phyloP scores from a whole-genome alignment of 2,329 filamentous ascomycete species.

The Trichophyton benhamiae region DNA sequence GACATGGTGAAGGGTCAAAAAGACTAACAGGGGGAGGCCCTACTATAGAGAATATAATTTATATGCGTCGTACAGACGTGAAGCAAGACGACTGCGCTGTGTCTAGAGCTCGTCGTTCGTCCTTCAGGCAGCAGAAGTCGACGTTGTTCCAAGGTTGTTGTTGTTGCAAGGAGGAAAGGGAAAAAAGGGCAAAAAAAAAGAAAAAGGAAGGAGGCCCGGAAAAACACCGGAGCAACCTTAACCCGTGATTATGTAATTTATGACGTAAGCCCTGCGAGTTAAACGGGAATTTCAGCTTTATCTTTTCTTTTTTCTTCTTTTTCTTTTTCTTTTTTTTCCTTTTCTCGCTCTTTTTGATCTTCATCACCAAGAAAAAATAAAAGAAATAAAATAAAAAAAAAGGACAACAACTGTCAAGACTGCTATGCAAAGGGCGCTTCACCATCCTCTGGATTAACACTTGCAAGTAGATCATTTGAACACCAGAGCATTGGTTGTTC shows the following conservation, averaged over 20 bases:
- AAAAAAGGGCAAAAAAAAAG: neutral
- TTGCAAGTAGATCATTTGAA: no score
- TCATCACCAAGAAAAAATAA: no score
- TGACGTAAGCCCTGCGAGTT: neutral
- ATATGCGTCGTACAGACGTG: neutral
- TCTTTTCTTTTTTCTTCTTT: neutral
- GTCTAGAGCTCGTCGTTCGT: neutral
- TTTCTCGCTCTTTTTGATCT: neutral
- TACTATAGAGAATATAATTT: neutral
- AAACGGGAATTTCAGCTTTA: neutral
- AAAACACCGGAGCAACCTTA: neutral
- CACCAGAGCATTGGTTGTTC: no score
- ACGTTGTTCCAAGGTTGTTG: neutral
- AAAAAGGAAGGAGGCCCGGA: neutral
- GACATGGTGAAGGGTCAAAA: conserved; percentile 50
- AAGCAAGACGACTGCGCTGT: neutral
- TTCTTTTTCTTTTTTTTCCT: neutral
- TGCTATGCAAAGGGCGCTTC: no score
- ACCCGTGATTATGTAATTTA: neutral
- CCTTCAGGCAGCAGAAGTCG: neutral
- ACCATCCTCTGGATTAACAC: no score
- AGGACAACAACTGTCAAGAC: no score
- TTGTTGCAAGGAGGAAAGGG: conserved; percentile 4
- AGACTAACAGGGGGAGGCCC: neutral
- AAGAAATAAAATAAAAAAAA: neutral